Conservation (phyloP, 805 yeast species). For the Clavispora asparagi region DNA sequence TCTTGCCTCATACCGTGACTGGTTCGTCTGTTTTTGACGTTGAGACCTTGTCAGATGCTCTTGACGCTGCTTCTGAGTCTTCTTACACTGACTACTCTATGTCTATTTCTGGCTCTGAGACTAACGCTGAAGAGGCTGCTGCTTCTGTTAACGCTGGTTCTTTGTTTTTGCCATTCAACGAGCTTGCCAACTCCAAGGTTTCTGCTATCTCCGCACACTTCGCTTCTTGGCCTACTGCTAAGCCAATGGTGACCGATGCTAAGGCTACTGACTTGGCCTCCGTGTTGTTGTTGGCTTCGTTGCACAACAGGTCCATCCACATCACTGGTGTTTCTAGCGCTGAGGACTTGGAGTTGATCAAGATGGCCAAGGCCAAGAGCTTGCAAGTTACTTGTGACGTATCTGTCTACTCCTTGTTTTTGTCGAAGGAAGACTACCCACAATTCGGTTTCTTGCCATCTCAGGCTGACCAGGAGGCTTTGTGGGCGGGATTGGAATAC, state of each 20-base stretch:
- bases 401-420: conserved; percentile 70
- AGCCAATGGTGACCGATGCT: conserved; percentile 90
- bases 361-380: conserved; percentile 78
- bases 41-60: conserved; percentile 60
- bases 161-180: conserved; percentile 75
- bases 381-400: conserved; percentile 88
- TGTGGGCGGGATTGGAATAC: conserved; percentile 69
- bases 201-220: conserved; percentile 77
- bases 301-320: conserved; percentile 80
- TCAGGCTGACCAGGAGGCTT: conserved; percentile 69
- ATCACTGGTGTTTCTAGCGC: conserved; percentile 78
- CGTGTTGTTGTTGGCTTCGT: conserved; percentile 79
- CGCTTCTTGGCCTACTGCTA: conserved; percentile 75
- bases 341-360: conserved; percentile 78
- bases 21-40: conserved; percentile 65
- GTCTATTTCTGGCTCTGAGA: conserved; percentile 75
- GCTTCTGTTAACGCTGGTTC: conserved; percentile 69
- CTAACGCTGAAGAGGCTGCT: conserved; percentile 58
- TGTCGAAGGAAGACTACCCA: conserved; percentile 66
- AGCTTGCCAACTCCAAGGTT: conserved; percentile 61
- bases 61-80: conserved; percentile 48
- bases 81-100: conserved; percentile 80
- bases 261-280: conserved; percentile 91
- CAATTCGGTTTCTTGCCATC: conserved; percentile 74
- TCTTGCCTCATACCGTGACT: conserved; percentile 64